Evolutionary conservation across 1,139 yeast species (phyloP).

Genomic region (Scheffersomyces segobiensis): DNA sequence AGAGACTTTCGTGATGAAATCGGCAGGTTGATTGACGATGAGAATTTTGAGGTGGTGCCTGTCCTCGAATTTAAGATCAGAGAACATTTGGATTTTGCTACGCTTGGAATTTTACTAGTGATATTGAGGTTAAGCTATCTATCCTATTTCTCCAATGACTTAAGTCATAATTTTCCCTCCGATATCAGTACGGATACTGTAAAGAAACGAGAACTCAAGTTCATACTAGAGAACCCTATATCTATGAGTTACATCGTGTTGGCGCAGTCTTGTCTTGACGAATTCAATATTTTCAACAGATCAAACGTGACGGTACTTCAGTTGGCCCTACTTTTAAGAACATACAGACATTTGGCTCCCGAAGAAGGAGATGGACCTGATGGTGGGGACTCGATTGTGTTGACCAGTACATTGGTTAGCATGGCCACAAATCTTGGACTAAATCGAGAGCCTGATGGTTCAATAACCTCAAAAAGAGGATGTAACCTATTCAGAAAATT

Average conservation of each 20-base stretch:
- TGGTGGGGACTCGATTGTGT: conserved; percentile 1
- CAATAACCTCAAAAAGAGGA: neutral
- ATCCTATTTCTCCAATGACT: conserved; percentile 2
- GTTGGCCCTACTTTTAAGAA: conserved; percentile 1
- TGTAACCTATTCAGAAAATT: neutral
- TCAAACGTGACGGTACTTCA: conserved; percentile 1
- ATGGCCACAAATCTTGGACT: conserved; percentile 3
- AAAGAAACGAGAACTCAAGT: neutral
- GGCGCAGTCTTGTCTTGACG: conserved; percentile 1
- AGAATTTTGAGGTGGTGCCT: neutral
- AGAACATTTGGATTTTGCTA: conserved; percentile 1
- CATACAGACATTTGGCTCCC: conserved; percentile 2
- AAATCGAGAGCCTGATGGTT: conserved; percentile 1
- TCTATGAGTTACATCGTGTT: neutral
- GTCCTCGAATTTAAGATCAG: neutral
- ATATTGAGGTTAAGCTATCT: conserved; percentile 1
- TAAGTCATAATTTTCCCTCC: neutral
- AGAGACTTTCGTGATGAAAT: conserved; percentile 4
- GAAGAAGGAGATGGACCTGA: conserved; percentile 3
- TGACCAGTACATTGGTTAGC: neutral
- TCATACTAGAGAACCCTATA: neutral
- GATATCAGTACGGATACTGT: neutral
- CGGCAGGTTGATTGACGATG: neutral
- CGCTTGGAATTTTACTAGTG: conserved; percentile 2
- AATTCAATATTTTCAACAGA: conserved; percentile 1